Conservation (phyloP, 192 early-diverging fungal genomes). For the Dissophora globulifera region DNA sequence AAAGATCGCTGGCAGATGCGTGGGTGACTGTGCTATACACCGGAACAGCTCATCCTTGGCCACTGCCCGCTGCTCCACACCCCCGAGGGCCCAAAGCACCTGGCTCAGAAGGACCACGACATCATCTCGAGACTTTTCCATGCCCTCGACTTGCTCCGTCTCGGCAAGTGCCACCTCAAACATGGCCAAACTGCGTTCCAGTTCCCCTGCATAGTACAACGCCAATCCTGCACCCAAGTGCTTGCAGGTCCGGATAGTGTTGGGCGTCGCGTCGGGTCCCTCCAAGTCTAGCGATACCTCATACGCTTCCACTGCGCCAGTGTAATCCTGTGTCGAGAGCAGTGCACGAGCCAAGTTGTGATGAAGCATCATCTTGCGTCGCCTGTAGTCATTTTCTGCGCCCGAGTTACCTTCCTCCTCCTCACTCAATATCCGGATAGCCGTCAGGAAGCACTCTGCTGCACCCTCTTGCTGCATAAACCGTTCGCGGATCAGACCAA, state of each 20-base stretch:
- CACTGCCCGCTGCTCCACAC: conserved; percentile 75
- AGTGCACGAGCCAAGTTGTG: conserved; percentile 76
- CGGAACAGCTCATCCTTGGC: conserved; percentile 84
- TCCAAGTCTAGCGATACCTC: conserved; percentile 46
- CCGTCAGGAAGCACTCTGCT: conserved; percentile 67
- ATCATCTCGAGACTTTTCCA: conserved; percentile 66
- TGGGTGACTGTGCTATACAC: conserved; percentile 66
- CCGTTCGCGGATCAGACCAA: conserved; percentile 82
- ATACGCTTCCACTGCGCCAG: conserved; percentile 68
- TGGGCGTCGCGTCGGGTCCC: conserved; percentile 7
- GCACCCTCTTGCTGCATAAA: conserved; percentile 75
- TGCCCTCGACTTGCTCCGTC: conserved; percentile 48
- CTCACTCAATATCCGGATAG: conserved; percentile 16
- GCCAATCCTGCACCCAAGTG: conserved; percentile 78
- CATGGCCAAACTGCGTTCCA: conserved; percentile 72
- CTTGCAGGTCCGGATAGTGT: conserved; percentile 41
- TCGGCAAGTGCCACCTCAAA: conserved; percentile 80
- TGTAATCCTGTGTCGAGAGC: conserved; percentile 70
- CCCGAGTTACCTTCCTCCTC: conserved; percentile 12
- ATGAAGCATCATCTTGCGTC: conserved; percentile 59
- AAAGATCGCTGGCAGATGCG: conserved; percentile 72
- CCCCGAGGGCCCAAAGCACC: conserved; percentile 91
- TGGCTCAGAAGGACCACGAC: conserved; percentile 82
- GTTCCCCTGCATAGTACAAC: conserved; percentile 75
- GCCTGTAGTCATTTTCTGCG: conserved; percentile 1